Evolutionary conservation across 1,139 yeast genomes (phyloP).

Genomic region (Pichia sp.): DNA sequence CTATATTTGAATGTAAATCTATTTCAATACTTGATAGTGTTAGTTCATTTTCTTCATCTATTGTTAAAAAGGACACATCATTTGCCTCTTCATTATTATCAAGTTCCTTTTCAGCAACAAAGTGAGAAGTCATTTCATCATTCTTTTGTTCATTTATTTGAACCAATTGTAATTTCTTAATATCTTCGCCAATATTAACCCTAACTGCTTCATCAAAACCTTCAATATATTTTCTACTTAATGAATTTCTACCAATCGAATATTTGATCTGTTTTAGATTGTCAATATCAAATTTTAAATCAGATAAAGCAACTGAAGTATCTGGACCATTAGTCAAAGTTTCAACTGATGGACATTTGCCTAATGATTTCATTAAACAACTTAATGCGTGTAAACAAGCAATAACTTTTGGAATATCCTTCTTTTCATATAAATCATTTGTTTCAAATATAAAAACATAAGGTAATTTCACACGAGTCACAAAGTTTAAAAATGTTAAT

Average conservation of each 20-base stretch:
- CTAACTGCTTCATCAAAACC: slow-evolving; percentile 28
- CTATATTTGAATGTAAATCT: not conserved
- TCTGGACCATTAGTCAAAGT: slow-evolving; percentile 35
- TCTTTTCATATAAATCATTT: slow-evolving; percentile 88
- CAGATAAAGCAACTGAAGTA: slow-evolving; percentile 1
- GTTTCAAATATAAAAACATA: slow-evolving; percentile 83
- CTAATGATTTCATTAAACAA: slow-evolving; percentile 51
- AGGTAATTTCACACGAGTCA: slow-evolving; percentile 71
- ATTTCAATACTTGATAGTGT: slow-evolving; percentile 1
- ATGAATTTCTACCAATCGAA: slow-evolving; percentile 48
- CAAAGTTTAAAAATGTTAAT: slow-evolving; percentile 70
- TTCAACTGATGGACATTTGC: slow-evolving; percentile 54
- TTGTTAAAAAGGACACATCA: too few relatives aligned
- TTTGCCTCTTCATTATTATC: not conserved
- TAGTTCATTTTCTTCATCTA: not conserved
- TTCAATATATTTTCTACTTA: slow-evolving; percentile 22
- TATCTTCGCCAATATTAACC: slow-evolving; percentile 26
- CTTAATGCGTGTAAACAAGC: slow-evolving; percentile 89
- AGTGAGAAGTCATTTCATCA: not conserved
- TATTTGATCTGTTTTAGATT: slow-evolving; percentile 67
- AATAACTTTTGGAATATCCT: slow-evolving; percentile 89
- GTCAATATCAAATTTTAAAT: slow-evolving; percentile 20
- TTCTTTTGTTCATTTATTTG: slow-evolving; percentile 3
- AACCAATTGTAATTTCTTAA: slow-evolving; percentile 13
- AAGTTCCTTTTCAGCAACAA: not conserved